phyloP scores from a whole-genome alignment of 2,329 filamentous ascomycete genomes.

The Trichoderma lentiforme region DNA sequence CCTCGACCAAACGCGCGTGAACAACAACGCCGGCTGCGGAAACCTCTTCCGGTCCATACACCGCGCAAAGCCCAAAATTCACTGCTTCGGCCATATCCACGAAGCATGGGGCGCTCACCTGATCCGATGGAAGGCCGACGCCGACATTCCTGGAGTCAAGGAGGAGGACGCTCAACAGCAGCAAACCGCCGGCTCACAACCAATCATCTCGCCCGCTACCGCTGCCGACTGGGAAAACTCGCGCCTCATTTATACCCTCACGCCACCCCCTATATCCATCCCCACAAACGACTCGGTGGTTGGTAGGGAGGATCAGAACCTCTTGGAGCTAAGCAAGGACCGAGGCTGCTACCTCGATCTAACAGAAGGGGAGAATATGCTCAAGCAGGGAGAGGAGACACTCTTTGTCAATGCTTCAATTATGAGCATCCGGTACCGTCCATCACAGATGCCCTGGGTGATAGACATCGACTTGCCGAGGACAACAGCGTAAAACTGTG shows the following conservation, averaged over 20 bases:
- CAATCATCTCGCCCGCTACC: not conserved
- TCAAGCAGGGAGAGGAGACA: slow-evolving; percentile 45
- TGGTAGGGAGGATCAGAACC: slow-evolving; percentile 18
- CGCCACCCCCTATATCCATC: slow-evolving; percentile 25
- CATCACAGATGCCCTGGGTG: slow-evolving; percentile 51
- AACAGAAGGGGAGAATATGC: slow-evolving; percentile 29
- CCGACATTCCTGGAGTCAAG: slow-evolving; percentile 18
- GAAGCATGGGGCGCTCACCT: slow-evolving; percentile 56
- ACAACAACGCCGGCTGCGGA: slow-evolving; percentile 40
- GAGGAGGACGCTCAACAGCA: no score
- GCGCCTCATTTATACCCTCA: slow-evolving; percentile 33
- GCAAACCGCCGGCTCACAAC: slow-evolving; percentile 17
- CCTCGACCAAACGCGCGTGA: slow-evolving; percentile 38
- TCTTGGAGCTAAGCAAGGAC: slow-evolving; percentile 26
- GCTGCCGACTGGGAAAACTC: slow-evolving; percentile 42
- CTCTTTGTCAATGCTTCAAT: slow-evolving; percentile 60
- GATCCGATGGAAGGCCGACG: slow-evolving; percentile 45
- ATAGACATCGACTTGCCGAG: slow-evolving; percentile 45
- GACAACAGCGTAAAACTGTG: not conserved
- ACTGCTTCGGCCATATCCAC: slow-evolving; percentile 60
- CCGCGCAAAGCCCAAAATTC: slow-evolving; percentile 42
- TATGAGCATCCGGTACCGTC: slow-evolving; percentile 40
- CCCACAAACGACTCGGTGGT: slow-evolving; percentile 21
- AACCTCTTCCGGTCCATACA: slow-evolving; percentile 46
- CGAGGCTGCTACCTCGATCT: slow-evolving; percentile 39